These are phyloP conservation scores for Odontarrhena argentea DNA, from an alignment of 345 rosid species.

Conservation along the genomic window DNA sequence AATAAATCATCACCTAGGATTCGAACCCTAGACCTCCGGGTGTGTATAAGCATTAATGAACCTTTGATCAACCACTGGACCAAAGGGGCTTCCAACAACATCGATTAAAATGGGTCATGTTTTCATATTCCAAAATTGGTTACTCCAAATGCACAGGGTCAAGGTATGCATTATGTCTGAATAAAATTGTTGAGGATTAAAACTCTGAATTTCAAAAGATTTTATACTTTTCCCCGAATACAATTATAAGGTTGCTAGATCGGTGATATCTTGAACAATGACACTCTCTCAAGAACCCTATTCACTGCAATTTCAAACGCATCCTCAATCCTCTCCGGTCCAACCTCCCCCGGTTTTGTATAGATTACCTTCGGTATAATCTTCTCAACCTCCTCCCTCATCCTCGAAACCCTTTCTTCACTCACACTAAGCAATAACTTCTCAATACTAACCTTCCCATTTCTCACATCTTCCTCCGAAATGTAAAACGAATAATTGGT, in stretches of 20 bases:
- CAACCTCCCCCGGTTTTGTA: conserved; percentile 38
- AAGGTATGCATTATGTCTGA: too few relatives aligned
- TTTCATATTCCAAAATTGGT: too few relatives aligned
- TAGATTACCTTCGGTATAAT: conserved; percentile 56
- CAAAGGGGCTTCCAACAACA: too few relatives aligned
- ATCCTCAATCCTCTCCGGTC: conserved; percentile 39
- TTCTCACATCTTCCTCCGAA: conserved; percentile 27
- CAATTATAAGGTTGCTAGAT: background rate
- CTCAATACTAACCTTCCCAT: conserved; percentile 27
- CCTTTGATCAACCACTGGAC: too few relatives aligned
- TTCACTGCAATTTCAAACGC: conserved; percentile 50
- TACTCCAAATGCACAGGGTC: too few relatives aligned
- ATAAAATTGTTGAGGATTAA: too few relatives aligned
- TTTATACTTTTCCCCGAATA: background rate
- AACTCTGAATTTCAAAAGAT: too few relatives aligned
- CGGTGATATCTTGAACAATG: conserved; percentile 27
- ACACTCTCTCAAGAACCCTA: conserved; percentile 43
- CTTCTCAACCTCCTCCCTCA: conserved; percentile 50
- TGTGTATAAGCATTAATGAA: too few relatives aligned
- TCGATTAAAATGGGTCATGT: too few relatives aligned
- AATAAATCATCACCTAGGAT: too few relatives aligned
- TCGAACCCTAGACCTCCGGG: too few relatives aligned
- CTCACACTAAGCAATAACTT: conserved; percentile 31
- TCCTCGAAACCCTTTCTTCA: conserved; percentile 11
- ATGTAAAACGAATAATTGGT: conserved; percentile 51